Evolutionary conservation across 805 yeast species (phyloP).

Genomic region (Sugiyamaella marilandica): DNA sequence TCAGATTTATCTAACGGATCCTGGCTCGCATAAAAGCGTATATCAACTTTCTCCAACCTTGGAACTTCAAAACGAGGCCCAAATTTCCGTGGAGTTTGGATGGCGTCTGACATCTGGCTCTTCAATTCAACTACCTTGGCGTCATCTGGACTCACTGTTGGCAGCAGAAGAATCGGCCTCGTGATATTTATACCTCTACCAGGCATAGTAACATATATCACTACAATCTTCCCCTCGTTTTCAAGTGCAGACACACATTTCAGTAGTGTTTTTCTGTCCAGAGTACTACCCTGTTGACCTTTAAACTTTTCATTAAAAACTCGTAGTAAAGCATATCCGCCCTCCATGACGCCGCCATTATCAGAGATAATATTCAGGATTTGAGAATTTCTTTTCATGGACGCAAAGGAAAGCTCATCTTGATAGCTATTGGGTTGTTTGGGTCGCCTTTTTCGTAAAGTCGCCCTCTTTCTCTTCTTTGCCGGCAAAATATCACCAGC

Average conservation of each 20-base stretch:
- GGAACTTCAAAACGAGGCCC: not conserved
- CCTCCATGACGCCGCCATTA: slow-evolving; percentile 43
- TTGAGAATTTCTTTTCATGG: slow-evolving; percentile 41
- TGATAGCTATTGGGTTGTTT: not conserved
- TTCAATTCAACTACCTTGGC: slow-evolving; percentile 21
- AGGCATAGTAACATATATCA: slow-evolving; percentile 25
- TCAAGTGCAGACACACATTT: slow-evolving; percentile 41
- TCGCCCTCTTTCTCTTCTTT: slow-evolving; percentile 2
- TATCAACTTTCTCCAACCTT: slow-evolving; percentile 4
- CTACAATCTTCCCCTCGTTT: slow-evolving; percentile 31
- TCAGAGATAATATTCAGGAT: slow-evolving; percentile 41
- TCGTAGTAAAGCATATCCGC: slow-evolving; percentile 40
- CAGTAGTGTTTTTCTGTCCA: slow-evolving; percentile 52
- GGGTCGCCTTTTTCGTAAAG: not conserved
- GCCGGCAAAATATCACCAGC: no score
- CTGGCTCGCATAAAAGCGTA: slow-evolving; percentile 1
- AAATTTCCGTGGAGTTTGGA: slow-evolving; percentile 2
- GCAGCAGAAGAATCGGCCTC: slow-evolving; percentile 28
- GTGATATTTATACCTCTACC: slow-evolving; percentile 20
- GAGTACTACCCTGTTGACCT: slow-evolving; percentile 32
- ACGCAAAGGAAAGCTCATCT: slow-evolving; percentile 37
- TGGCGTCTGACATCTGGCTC: slow-evolving; percentile 14
- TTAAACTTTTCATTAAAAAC: slow-evolving; percentile 37
- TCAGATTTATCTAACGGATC: not conserved
- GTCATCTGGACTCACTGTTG: slow-evolving; percentile 22